Conservation (phyloP, 805 yeast species). For the Lachancea mirantina region DNA sequence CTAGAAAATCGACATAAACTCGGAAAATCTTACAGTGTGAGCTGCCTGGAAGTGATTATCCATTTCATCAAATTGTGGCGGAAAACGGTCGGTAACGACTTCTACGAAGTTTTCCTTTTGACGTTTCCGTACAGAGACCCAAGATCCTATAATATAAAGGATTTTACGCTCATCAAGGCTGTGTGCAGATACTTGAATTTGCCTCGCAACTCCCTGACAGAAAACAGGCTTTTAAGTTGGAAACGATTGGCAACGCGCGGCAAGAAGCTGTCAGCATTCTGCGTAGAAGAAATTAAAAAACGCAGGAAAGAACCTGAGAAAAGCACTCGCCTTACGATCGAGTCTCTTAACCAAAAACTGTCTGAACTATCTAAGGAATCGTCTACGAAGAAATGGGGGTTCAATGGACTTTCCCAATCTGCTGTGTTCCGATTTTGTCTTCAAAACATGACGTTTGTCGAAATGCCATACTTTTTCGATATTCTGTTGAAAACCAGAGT, state of each 20-base stretch:
- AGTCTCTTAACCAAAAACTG: conserved; percentile 42
- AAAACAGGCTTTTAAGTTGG: conserved; percentile 42
- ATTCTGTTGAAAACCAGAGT: conserved; percentile 54
- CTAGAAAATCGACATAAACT: conserved; percentile 11
- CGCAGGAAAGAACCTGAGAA: conserved; percentile 39
- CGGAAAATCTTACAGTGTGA: conserved; percentile 16
- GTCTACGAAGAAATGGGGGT: conserved; percentile 14
- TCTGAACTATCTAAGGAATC: conserved; percentile 36
- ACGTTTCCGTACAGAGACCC: conserved; percentile 58
- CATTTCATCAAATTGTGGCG: conserved; percentile 47
- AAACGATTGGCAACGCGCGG: conserved; percentile 38
- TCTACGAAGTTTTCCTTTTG: conserved; percentile 60
- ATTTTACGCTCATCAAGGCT: conserved; percentile 47
- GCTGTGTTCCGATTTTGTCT: conserved; percentile 44
- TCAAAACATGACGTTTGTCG: conserved; percentile 49
- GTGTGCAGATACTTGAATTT: conserved; percentile 49
- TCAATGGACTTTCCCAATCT: conserved; percentile 17
- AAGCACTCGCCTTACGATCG: conserved; percentile 36
- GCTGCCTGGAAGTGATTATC: conserved; percentile 26
- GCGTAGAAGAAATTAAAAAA: conserved; percentile 41
- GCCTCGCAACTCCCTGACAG: conserved; percentile 56
- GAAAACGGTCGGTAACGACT: conserved; percentile 48
- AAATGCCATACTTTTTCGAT: conserved; percentile 61
- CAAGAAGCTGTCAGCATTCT: conserved; percentile 41
- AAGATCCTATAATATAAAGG: conserved; percentile 57